A percentile compares a stretch with the other conserved stretches of the same genome.
Evolutionary conservation across 345 rosid genomes (phyloP).

Genomic region (Euphorbia pulcherrima): DNA sequence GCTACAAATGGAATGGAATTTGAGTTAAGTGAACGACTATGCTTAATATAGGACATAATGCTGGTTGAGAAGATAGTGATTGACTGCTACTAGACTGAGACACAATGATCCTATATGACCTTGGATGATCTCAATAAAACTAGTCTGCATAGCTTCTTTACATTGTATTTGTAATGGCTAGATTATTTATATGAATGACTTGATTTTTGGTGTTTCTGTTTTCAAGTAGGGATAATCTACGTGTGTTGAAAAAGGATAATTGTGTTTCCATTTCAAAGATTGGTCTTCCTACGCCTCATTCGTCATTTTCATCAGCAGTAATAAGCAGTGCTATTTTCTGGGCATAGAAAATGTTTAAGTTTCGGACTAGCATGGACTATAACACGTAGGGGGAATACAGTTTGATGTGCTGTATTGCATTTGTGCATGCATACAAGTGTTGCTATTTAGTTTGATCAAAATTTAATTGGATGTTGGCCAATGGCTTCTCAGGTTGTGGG

Average conservation of each 20-base stretch:
- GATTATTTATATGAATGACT: no score
- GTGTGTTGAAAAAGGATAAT: neutral
- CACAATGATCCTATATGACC: neutral
- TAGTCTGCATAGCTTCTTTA: no score
- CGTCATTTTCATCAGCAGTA: neutral
- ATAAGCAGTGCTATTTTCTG: neutral
- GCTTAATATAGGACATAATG: neutral
- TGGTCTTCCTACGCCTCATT: neutral
- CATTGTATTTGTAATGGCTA: no score
- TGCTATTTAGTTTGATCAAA: neutral
- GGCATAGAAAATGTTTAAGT: neutral
- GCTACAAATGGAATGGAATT: neutral
- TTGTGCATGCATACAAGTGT: neutral
- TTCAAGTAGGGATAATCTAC: neutral
- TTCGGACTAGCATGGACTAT: neutral
- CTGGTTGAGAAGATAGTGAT: neutral
- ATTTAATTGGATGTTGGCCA: neutral
- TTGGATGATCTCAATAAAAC: neutral
- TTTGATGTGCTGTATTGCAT: neutral
- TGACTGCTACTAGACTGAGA: neutral
- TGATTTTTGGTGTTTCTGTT: neutral
- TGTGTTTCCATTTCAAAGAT: neutral
- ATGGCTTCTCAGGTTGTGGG: constrained; percentile 67
- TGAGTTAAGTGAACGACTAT: neutral
- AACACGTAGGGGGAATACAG: neutral